Percentiles rank a stretch among this genome's conserved stretches.
These are phyloP conservation scores for Lathyrus sativus DNA, from an alignment of 306 rosid genomes.

Conservation along the genomic window DNA sequence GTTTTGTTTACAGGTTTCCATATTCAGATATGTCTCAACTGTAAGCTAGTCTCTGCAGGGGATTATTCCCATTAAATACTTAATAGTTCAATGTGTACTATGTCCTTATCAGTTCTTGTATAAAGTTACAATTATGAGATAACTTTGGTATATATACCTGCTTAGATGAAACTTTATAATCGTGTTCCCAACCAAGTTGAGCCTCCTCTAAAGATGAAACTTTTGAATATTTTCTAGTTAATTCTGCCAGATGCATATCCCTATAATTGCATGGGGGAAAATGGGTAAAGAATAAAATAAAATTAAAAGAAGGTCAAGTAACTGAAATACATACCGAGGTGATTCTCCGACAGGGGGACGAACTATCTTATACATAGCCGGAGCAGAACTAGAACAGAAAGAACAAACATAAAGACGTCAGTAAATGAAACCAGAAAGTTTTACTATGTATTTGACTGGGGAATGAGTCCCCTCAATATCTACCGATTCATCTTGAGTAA, in stretches of 20 bases:
- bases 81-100: neutral
- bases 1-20: neutral
- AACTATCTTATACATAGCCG: constrained; percentile 75
- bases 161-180: constrained; percentile 77
- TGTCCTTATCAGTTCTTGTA: neutral
- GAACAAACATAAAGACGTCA: constrained; percentile 24
- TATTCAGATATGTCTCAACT: neutral
- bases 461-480: neutral
- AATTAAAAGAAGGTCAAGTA: constrained; percentile 26
- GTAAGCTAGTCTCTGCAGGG: neutral
- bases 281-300: constrained; percentile 27
- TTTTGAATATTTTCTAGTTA: constrained; percentile 78
- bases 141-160: constrained; percentile 58
- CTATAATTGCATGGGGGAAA: constrained; percentile 35
- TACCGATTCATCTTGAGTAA: neutral
- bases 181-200: constrained; percentile 80
- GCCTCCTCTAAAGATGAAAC: constrained; percentile 79
- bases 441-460: neutral
- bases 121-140: constrained; percentile 23
- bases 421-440: constrained; percentile 15
- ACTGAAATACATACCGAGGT: constrained; percentile 54
- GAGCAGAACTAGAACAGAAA: constrained; percentile 68
- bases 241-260: constrained; percentile 87
- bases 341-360: constrained; percentile 98
- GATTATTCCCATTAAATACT: neutral